Percentiles rank a stretch among this genome's conserved stretches.
Evolutionary conservation across 768 basidiomycete species (phyloP).

Genomic region (Mycena chlorophos): DNA sequence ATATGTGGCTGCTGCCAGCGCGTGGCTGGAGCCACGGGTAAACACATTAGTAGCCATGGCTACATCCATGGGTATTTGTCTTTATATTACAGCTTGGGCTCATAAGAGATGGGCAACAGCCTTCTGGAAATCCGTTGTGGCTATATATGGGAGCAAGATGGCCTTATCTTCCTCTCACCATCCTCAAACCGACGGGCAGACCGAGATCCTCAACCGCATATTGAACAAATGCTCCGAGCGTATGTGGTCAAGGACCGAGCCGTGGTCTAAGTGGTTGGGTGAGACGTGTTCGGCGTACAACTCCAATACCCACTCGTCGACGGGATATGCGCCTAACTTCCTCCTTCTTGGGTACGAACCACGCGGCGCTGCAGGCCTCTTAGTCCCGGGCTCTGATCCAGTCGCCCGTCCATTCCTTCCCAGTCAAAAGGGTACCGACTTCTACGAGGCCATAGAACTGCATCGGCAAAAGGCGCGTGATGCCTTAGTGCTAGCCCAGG

Average conservation of each 20-base stretch:
- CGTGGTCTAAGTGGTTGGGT: conserved; percentile 30
- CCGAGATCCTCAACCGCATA: background rate
- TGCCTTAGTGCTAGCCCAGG: conserved; percentile 21
- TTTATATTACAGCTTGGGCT: too few relatives aligned
- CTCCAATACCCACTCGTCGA: conserved; percentile 26
- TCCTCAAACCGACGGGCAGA: too few relatives aligned
- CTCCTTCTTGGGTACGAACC: conserved; percentile 32
- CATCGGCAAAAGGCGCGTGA: conserved; percentile 18
- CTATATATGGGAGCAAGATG: background rate
- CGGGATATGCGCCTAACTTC: conserved; percentile 27
- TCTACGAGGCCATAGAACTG: background rate
- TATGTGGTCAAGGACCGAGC: conserved; percentile 10
- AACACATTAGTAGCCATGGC: too few relatives aligned
- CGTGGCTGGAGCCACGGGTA: too few relatives aligned
- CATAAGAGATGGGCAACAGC: too few relatives aligned
- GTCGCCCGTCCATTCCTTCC: conserved; percentile 7
- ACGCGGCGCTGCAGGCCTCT: background rate
- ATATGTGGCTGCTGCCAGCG: too few relatives aligned
- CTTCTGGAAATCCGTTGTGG: conserved; percentile 22
- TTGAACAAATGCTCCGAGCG: background rate
- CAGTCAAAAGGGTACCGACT: conserved; percentile 12
- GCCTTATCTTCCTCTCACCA: conserved; percentile 14
- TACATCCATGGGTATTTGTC: too few relatives aligned
- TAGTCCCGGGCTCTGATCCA: background rate
- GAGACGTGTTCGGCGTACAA: conserved; percentile 34